Conservation (phyloP, 2,329 filamentous ascomycete genomes). For the Geosmithia morbida region DNA sequence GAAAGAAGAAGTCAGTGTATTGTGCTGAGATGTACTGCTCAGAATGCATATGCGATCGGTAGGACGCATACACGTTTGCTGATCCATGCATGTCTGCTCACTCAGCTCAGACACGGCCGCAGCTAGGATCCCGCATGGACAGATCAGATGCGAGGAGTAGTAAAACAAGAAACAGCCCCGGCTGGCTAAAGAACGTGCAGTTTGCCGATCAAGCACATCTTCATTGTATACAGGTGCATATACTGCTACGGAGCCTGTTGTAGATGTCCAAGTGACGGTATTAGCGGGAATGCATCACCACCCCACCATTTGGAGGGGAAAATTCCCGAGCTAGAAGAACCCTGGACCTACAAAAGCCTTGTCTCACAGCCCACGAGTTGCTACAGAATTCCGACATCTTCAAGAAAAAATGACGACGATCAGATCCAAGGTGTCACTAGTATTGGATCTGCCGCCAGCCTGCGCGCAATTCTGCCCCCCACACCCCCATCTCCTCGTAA, state of each 20-base stretch:
- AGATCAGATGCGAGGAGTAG: neutral
- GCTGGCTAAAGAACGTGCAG: no score
- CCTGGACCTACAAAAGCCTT: neutral
- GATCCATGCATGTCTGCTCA: neutral
- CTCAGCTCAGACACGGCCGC: no score
- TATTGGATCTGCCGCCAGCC: conserved; percentile 56
- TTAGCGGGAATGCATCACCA: neutral
- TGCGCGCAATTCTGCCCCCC: conserved; percentile 61
- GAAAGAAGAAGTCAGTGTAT: no score
- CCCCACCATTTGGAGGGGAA: neutral
- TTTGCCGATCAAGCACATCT: no score
- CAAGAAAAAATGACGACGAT: conserved; percentile 7
- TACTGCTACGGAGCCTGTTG: neutral
- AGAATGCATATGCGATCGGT: no score
- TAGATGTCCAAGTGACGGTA: neutral
- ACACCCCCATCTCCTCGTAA: conserved; percentile 50
- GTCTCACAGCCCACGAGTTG: neutral
- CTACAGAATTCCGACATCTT: neutral
- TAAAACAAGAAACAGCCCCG: neutral
- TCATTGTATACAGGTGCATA: no score
- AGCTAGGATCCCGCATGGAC: neutral
- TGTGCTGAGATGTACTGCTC: no score
- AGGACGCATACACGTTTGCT: neutral
- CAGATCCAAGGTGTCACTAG: conserved; percentile 30
- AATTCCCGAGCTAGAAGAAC: neutral